A percentile compares a stretch with the other conserved stretches of the same genome.
Conservation (phyloP, 2,329 filamentous ascomycete species). For the Pseudogymnoascus sp. region DNA sequence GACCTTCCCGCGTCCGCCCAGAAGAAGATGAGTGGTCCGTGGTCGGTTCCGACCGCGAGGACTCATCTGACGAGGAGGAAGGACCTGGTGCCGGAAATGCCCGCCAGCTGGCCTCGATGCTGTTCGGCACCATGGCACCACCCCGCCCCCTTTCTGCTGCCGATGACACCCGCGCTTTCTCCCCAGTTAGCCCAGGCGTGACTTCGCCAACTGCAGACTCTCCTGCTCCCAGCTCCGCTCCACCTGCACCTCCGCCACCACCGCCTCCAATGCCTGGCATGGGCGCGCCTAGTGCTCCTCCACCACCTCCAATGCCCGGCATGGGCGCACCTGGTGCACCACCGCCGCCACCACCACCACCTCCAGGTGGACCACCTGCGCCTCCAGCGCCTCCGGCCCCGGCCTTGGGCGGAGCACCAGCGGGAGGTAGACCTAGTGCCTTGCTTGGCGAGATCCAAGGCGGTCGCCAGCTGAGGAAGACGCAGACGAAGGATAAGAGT, state of each 20-base stretch:
- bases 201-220: slow-evolving; percentile 37
- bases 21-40: slow-evolving; percentile 76
- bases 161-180: slow-evolving; percentile 54
- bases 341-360: slow-evolving; percentile 37
- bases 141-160: slow-evolving; percentile 80
- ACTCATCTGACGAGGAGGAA: slow-evolving; percentile 68
- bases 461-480: slow-evolving; percentile 76
- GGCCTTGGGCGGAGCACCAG: slow-evolving; percentile 26
- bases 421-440: slow-evolving; percentile 46
- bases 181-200: slow-evolving; percentile 37
- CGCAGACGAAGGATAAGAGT: slow-evolving; percentile 82
- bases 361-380: slow-evolving; percentile 17
- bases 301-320: slow-evolving; percentile 30
- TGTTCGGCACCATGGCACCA: slow-evolving; percentile 95
- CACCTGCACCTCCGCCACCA: slow-evolving; percentile 38
- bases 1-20: slow-evolving; percentile 48
- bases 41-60: slow-evolving; percentile 67
- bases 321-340: slow-evolving; percentile 27
- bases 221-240: slow-evolving; percentile 31
- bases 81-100: slow-evolving; percentile 74
- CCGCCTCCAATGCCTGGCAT: slow-evolving; percentile 39
- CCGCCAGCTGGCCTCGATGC: slow-evolving; percentile 84
- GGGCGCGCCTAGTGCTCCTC: slow-evolving; percentile 30
- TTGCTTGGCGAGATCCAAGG: slow-evolving; percentile 77
- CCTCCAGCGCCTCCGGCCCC: slow-evolving; percentile 29